Evolutionary conservation across 225 moss, liverwort and hornwort genomes (phyloP).

Genomic region (Pleurozium schreberi): DNA sequence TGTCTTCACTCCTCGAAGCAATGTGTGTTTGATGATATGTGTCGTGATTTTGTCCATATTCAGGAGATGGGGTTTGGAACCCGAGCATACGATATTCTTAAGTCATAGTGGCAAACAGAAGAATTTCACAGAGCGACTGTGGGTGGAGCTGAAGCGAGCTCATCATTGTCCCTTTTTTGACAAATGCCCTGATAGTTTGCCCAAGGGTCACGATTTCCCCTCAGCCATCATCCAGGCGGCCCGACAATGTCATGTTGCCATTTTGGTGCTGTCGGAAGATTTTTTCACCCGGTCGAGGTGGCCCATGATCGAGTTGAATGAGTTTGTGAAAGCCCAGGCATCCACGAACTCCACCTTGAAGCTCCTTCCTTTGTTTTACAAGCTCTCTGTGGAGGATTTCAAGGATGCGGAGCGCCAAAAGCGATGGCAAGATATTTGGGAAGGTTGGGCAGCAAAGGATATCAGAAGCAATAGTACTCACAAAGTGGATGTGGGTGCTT

Average conservation of each 20-base stretch:
- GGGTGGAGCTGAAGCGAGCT: background rate
- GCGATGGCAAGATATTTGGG: background rate
- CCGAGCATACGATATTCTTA: background rate
- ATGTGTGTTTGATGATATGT: background rate
- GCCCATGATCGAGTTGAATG: background rate
- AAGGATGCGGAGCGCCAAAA: background rate
- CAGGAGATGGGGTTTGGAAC: background rate
- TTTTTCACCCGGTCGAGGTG: background rate
- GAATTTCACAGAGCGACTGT: background rate
- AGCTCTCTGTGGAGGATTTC: background rate
- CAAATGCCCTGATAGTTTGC: background rate
- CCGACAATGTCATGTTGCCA: background rate
- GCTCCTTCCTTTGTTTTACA: background rate
- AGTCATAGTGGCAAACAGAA: background rate
- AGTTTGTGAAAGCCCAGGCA: background rate
- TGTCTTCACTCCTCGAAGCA: background rate
- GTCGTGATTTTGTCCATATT: background rate
- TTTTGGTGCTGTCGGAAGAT: background rate
- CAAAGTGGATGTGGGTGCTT: background rate
- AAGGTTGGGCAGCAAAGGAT: background rate
- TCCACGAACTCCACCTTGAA: background rate
- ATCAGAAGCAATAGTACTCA: background rate
- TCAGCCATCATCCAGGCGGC: background rate
- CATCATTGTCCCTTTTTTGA: background rate
- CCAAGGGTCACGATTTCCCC: background rate